Evolutionary conservation across 441 rosid genomes (phyloP), one percentile per base, ranked within the genome.

Genomic region (Lepidium campestre): DNA sequence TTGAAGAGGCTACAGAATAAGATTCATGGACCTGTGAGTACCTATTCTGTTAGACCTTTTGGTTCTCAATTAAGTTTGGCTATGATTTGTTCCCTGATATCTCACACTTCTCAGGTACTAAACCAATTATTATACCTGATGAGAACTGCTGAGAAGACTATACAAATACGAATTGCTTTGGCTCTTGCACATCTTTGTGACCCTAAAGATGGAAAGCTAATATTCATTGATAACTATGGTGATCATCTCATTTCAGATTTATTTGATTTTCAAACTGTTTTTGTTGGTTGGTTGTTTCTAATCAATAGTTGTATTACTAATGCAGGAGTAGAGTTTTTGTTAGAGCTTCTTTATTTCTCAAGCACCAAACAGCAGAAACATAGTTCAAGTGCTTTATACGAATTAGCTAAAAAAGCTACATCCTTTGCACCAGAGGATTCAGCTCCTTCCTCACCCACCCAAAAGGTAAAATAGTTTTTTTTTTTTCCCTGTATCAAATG

Each of bases 131-230:
- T 85, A 55, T 79, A 85, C 70, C 44, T 78, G 65, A 79, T 83
- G 93, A 81, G 79, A 12, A 75, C 67, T 36, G 68, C 82, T 1
- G 85, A 82, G 39, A 83, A 80, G 76, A 29, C 73, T 62, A 78
- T 85, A 61, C 83, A 85, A 73, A 85, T 58, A 61, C 80, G 77
- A 67, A 75, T 87, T 75, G 81, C 85, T 73, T 74, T 80, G 79
- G 77, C 90, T 66, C 84, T 87, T 75, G 85, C 93, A 77, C 85
- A 85, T 75, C 84, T 85, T 36, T 83, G 88, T 78, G 77, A 82
- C 36, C 77, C 85, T 22, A 77, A 76, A 65, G 80, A 85, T 73
- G 83, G 75, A 54, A 79, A 77, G 74, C 50, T 72, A 48, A 72
- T 87, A 74, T 85, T 87, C 71, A 70, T 83, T 41, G 88, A 85